Conservation (phyloP, 306 rosid species). For the Citrullus amarus region DNA sequence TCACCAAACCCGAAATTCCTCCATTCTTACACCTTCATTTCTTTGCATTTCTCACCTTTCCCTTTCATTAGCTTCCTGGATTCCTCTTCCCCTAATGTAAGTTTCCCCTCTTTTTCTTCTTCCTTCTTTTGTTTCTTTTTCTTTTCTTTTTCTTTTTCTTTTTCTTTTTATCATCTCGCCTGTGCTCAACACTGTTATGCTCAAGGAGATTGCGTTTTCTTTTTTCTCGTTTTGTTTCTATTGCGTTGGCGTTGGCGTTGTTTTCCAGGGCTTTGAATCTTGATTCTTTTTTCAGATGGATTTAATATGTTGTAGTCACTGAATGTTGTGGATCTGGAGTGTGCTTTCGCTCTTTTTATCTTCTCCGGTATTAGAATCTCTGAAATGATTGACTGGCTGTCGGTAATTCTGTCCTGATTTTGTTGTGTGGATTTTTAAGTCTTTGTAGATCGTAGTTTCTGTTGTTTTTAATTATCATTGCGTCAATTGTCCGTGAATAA, state of each 20-base stretch:
- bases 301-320: background rate
- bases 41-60: background rate
- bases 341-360: background rate
- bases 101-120: background rate
- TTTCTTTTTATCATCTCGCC: background rate
- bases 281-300: background rate
- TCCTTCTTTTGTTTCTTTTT: background rate
- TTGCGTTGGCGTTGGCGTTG: background rate
- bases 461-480: background rate
- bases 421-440: background rate
- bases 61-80: background rate
- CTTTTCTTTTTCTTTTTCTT: background rate
- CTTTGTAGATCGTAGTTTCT: background rate
- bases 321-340: slow-evolving; percentile 5
- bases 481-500: background rate
- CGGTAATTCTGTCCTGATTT: background rate
- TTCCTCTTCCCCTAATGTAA: slow-evolving; percentile 5
- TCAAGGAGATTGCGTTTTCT: background rate
- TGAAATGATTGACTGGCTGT: background rate
- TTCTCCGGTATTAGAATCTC: background rate
- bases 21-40: background rate
- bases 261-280: background rate
- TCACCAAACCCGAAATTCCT: background rate
- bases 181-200: background rate
- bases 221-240: no score